These are phyloP conservation scores for Collariella sp. DNA, from an alignment of 495 filamentous ascomycete species.

Conservation along the genomic window DNA sequence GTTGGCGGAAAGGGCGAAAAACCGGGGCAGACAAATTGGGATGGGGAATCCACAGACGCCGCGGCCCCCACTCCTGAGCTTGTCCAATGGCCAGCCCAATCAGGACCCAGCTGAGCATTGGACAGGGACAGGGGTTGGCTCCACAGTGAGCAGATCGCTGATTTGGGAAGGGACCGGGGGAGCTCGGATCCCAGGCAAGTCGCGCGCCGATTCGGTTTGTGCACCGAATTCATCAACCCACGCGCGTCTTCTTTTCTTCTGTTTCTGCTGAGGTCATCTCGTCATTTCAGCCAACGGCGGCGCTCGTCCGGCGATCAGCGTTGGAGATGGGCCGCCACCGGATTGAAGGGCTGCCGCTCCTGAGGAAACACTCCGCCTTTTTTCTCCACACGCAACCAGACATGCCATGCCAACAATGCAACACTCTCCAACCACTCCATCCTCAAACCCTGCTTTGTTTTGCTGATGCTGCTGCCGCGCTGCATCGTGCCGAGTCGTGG, in stretches of 20 bases:
- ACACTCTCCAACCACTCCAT: no score
- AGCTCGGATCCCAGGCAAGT: neutral
- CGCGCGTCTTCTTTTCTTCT: neutral
- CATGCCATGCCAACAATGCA: conserved; percentile 2
- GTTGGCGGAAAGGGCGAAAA: conserved; percentile 1
- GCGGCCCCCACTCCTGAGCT: conserved; percentile 1
- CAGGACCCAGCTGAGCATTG: conserved; percentile 3
- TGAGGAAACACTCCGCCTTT: conserved; percentile 1
- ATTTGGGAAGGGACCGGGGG: neutral
- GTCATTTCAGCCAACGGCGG: conserved; percentile 5
- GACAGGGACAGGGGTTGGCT: neutral
- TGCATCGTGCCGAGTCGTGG: neutral
- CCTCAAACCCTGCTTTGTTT: neutral
- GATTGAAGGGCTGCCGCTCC: conserved; percentile 3
- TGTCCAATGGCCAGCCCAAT: conserved; percentile 8
- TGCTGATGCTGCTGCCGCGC: no score
- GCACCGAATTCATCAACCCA: conserved; percentile 4
- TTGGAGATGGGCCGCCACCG: neutral
- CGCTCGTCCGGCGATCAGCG: neutral
- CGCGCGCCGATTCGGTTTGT: neutral
- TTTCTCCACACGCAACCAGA: neutral
- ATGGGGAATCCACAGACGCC: conserved; percentile 4
- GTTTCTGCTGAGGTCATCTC: conserved; percentile 3
- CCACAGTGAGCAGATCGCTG: conserved; percentile 2
- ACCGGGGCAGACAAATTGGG: conserved; percentile 12